Conservation (phyloP, 1,284 basidiomycete species). For the Ganoderma boninense region DNA sequence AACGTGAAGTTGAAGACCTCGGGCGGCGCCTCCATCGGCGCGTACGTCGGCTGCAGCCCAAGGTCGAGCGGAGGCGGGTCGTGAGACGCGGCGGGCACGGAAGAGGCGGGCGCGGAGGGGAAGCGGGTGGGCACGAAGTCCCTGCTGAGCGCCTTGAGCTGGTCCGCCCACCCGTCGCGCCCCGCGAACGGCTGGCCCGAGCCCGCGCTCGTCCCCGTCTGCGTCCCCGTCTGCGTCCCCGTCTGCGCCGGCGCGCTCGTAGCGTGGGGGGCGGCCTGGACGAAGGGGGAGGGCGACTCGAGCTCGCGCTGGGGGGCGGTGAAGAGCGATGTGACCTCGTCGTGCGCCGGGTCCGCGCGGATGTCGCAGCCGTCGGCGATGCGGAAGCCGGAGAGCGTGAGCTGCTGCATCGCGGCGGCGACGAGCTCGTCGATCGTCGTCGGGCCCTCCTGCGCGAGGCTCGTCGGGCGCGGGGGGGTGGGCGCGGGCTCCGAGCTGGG, state of each 20-base stretch:
- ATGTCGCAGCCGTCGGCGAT: neutral
- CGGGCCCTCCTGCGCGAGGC: neutral
- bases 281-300: neutral
- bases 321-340: neutral
- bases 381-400: neutral
- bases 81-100: no score
- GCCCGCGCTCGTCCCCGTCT: neutral
- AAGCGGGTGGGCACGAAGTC: neutral
- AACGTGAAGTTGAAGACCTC: neutral
- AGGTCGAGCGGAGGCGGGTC: neutral
- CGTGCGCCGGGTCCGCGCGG: neutral
- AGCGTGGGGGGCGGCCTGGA: neutral
- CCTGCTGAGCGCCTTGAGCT: neutral
- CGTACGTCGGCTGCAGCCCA: neutral
- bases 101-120: neutral
- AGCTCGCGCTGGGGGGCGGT: neutral
- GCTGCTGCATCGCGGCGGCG: neutral
- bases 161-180: neutral
- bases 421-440: slow-evolving; percentile 11
- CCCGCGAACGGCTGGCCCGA: neutral
- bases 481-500: neutral
- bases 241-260: neutral
- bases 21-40: neutral
- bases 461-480: neutral
- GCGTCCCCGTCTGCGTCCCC: neutral